Evolutionary conservation across 805 yeast genomes (phyloP).

Genomic region (Hagleromyces aurorensis): DNA sequence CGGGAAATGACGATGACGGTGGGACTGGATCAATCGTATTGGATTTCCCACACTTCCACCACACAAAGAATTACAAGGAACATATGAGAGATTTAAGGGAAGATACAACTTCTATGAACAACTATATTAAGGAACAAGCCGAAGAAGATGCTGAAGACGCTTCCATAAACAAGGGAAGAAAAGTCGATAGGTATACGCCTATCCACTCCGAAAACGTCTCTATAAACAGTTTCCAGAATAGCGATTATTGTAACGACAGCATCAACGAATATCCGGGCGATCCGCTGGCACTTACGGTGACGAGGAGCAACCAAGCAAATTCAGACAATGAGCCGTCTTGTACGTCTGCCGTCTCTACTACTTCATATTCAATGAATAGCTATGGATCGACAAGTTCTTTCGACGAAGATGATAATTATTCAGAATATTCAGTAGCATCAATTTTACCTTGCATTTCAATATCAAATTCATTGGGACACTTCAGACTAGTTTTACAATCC

Average conservation of each 20-base stretch:
- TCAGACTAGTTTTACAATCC: slow-evolving; percentile 29
- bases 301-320: slow-evolving; percentile 9
- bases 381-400: slow-evolving; percentile 7
- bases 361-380: too few species aligned
- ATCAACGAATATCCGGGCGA: slow-evolving; percentile 12
- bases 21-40: slow-evolving; percentile 19
- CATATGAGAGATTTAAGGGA: neutral
- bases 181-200: slow-evolving; percentile 9
- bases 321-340: slow-evolving; percentile 1
- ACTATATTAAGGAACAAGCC: neutral
- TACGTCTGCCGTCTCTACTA: slow-evolving; percentile 8
- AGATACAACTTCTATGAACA: neutral
- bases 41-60: slow-evolving; percentile 18
- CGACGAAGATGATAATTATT: slow-evolving; percentile 6
- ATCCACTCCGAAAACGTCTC: slow-evolving; percentile 20
- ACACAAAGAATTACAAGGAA: neutral
- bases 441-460: slow-evolving; percentile 29
- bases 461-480: slow-evolving; percentile 24
- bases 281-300: slow-evolving; percentile 11
- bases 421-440: slow-evolving; percentile 17
- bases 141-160: neutral
- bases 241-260: slow-evolving; percentile 4
- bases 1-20: slow-evolving; percentile 9
- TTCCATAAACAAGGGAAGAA: too few species aligned
- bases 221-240: slow-evolving; percentile 17